These are phyloP conservation scores for Chlorencoelia australis DNA, from an alignment of 2,329 filamentous ascomycete genomes.

Conservation along the genomic window DNA sequence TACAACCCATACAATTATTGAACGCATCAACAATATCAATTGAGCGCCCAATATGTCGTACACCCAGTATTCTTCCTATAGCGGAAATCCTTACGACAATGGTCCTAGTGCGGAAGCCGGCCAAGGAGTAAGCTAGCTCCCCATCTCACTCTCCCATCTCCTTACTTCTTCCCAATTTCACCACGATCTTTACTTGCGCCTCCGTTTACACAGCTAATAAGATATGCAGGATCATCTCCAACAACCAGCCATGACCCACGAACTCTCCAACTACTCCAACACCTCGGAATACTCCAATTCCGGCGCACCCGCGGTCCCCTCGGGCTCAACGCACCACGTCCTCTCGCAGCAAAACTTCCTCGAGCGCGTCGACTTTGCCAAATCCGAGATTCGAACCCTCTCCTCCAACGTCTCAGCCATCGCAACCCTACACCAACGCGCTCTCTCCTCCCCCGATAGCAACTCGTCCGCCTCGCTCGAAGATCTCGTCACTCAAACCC, in stretches of 20 bases:
- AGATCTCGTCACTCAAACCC: slow-evolving; percentile 57
- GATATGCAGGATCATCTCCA: slow-evolving; percentile 14
- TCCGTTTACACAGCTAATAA: too few species aligned
- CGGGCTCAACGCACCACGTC: slow-evolving; percentile 25
- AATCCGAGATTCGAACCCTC: slow-evolving; percentile 57
- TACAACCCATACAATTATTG: too few species aligned
- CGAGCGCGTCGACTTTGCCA: slow-evolving; percentile 53
- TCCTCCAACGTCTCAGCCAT: slow-evolving; percentile 59
- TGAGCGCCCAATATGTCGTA: too few species aligned
- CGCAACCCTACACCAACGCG: slow-evolving; percentile 59
- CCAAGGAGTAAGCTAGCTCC: too few species aligned
- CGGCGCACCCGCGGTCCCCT: slow-evolving; percentile 15
- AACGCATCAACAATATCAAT: too few species aligned
- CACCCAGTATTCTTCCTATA: too few species aligned
- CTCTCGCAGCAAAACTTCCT: slow-evolving; percentile 60
- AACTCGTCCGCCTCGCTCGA: slow-evolving; percentile 43
- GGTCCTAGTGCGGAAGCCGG: background rate
- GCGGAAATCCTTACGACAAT: too few species aligned
- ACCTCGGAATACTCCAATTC: slow-evolving; percentile 12
- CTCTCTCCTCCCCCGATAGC: slow-evolving; percentile 55
- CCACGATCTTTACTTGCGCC: too few species aligned
- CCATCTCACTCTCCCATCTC: too few species aligned
- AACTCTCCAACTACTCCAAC: slow-evolving; percentile 6
- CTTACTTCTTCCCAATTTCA: too few species aligned
- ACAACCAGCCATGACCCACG: slow-evolving; percentile 11